phyloP scores from a whole-genome alignment of 2,329 filamentous ascomycete genomes.

The Sclerotinia trifoliorum region DNA sequence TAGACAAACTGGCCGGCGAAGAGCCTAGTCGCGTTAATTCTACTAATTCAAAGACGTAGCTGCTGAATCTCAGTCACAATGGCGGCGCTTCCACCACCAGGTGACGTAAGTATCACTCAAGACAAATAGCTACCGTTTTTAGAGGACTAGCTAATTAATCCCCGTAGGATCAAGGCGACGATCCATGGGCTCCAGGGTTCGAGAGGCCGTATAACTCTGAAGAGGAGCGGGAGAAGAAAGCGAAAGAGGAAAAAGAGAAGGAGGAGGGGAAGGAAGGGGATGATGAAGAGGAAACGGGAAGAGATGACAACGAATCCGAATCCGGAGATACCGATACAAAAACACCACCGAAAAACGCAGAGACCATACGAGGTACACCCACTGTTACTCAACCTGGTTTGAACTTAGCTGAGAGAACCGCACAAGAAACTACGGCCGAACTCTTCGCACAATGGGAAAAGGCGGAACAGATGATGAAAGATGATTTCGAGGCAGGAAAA shows the following conservation, averaged over 20 bases:
- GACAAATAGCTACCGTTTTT: background rate
- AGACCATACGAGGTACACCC: conserved; percentile 13
- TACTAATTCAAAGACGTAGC: background rate
- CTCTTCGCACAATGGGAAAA: background rate
- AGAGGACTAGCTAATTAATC: background rate
- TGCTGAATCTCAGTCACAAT: background rate
- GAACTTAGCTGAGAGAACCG: background rate
- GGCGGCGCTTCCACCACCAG: background rate
- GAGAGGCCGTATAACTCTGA: background rate
- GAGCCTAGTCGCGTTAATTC: background rate
- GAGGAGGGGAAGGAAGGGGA: too few species aligned
- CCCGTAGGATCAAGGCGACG: background rate
- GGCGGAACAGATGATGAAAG: background rate
- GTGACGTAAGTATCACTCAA: background rate
- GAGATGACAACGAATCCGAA: too few species aligned
- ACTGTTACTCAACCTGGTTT: background rate
- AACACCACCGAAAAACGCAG: background rate
- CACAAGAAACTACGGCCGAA: background rate
- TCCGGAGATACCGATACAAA: background rate
- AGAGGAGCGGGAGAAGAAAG: too few species aligned
- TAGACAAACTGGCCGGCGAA: background rate
- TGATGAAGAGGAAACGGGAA: background rate
- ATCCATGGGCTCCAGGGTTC: background rate
- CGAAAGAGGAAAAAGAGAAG: background rate
- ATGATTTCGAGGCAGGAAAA: background rate